phyloP scores from a whole-genome alignment of 805 yeast species.

The Wickerhamiella alocasiicola region DNA sequence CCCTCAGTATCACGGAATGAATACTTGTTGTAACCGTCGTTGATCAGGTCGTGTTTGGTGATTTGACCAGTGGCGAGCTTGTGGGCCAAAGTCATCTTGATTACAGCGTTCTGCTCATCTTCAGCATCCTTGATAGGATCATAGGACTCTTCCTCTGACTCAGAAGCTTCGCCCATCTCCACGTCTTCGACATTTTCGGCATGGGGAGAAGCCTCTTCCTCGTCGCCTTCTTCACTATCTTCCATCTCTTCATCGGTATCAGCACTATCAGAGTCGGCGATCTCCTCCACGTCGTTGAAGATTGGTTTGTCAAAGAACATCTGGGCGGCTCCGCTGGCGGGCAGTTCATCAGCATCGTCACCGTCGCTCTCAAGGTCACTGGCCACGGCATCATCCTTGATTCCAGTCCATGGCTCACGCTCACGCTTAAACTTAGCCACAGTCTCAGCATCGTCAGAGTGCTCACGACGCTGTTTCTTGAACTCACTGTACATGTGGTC shows the following conservation, averaged over 20 bases:
- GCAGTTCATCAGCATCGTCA: conserved; percentile 18
- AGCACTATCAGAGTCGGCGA: conserved; percentile 18
- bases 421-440: conserved; percentile 42
- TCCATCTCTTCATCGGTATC: conserved; percentile 20
- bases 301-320: conserved; percentile 30
- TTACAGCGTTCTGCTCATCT: conserved; percentile 25
- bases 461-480: conserved; percentile 31
- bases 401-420: conserved; percentile 28
- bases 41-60: conserved; percentile 71
- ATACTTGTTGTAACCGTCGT: conserved; percentile 85
- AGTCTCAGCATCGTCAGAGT: conserved; percentile 35
- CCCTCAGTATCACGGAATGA: conserved; percentile 86
- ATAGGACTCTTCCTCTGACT: conserved; percentile 10
- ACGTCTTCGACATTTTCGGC: conserved; percentile 18
- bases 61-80: conserved; percentile 83
- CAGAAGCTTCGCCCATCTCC: neutral
- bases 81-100: conserved; percentile 86
- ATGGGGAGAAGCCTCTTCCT: conserved; percentile 18
- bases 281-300: conserved; percentile 23
- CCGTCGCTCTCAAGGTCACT: conserved; percentile 19
- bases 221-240: conserved; percentile 8
- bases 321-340: conserved; percentile 28
- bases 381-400: conserved; percentile 25
- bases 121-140: conserved; percentile 21
- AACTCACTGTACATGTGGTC: conserved; percentile 68